Percentiles rank a stretch among this genome's conserved stretches.
These are phyloP conservation scores for Cokeromyces recurvatus DNA, from an alignment of 371 early-diverging fungal genomes.

Conservation along the genomic window DNA sequence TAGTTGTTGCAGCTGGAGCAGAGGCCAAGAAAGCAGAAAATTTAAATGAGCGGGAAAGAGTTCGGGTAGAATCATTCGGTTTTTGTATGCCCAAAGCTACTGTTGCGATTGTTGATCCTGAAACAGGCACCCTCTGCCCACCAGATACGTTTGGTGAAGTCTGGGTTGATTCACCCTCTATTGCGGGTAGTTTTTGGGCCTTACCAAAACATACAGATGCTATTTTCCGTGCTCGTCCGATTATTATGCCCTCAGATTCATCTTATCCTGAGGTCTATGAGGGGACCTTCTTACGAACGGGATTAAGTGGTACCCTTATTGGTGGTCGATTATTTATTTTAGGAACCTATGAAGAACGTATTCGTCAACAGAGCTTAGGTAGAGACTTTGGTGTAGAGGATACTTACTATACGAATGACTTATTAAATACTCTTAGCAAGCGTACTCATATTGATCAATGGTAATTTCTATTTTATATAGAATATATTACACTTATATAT, in stretches of 20 bases:
- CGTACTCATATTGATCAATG: conserved; percentile 49
- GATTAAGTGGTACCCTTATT: conserved; percentile 69
- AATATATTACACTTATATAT: too few relatives aligned
- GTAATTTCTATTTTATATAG: conserved; percentile 35
- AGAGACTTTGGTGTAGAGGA: conserved; percentile 41
- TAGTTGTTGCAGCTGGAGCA: conserved; percentile 42
- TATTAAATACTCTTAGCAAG: conserved; percentile 46
- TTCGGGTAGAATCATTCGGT: conserved; percentile 41
- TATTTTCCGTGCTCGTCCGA: conserved; percentile 62
- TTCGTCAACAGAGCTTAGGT: conserved; percentile 48
- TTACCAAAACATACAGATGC: conserved; percentile 66
- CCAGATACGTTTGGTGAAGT: conserved; percentile 74
- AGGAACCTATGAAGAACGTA: conserved; percentile 68
- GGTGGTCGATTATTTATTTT: conserved; percentile 64
- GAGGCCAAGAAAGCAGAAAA: conserved; percentile 16
- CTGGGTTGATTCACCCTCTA: conserved; percentile 68
- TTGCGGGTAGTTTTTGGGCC: conserved; percentile 72
- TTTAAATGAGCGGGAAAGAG: conserved; percentile 1
- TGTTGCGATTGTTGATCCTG: conserved; percentile 74
- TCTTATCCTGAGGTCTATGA: conserved; percentile 39
- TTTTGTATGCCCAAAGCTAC: conserved; percentile 49
- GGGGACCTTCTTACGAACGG: conserved; percentile 66
- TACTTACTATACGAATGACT: conserved; percentile 44
- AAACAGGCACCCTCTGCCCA: conserved; percentile 64
- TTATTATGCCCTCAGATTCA: conserved; percentile 44